Evolutionary conservation across 2,329 filamentous ascomycete species (phyloP), one percentile per base, ranked within the genome.

Genomic region (Xylaria sp.): DNA sequence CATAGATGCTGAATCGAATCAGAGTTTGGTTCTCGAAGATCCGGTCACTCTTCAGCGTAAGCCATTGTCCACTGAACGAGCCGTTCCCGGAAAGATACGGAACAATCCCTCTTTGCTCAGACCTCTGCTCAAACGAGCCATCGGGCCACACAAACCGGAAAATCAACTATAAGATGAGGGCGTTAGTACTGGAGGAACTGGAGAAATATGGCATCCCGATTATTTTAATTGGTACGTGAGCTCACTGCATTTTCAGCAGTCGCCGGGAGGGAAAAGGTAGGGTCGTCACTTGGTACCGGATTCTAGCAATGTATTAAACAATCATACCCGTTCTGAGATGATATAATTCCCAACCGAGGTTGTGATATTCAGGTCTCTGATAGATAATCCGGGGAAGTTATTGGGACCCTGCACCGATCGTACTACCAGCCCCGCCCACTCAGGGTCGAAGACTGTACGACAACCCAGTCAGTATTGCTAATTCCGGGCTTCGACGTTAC

Each of bases 101-200:
- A 15, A 66, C 10, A 7, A n/a, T 11, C 6, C 54, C 61, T 37
- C 13, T 44, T 40, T 66, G 64, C 35, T 66, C 54, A 11, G 19
- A 62, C n/a, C 56, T 62, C 19, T 64, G 58, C 52, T 62, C 61
- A 11, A 66, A 66, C 1, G 64, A 62, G 19, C 64, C 62, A 11
- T 66, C 64, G 2, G 52, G 55, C 7, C n/a, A 57, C 7, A 52
- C 41, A 17, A 60, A 44, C 23, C 53, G n/a, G 33, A 46, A 59
- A 9, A 35, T 53, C 19, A 66, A 41, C 64, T 66, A 23, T 2
- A 15, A 35, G 13, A 9, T 13, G 17, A 10, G 10, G 3, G n/a
- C 15, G 21, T 64, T 35, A 64, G 62, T 15, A 21, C 8, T 17
- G 21, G n/a, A 23, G 2, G 3, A n/a, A n/a, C n/a, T n/a, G n/a